Conservation (phyloP, 805 yeast species). For the Ogataea angusta region DNA sequence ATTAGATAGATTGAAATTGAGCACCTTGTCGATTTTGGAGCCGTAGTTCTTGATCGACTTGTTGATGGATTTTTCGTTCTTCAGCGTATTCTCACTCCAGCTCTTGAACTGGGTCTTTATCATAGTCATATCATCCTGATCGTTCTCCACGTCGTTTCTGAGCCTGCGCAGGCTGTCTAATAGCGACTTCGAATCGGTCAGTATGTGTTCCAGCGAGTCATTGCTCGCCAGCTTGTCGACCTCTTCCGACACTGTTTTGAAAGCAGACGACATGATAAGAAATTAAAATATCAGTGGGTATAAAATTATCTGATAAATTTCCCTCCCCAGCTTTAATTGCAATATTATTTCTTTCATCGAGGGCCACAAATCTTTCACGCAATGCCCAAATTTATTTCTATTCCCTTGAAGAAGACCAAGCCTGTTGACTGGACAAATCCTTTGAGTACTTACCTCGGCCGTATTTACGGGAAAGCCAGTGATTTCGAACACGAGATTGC, state of each 20-base stretch:
- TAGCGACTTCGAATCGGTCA: slow-evolving; percentile 29
- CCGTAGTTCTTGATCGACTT: slow-evolving; percentile 26
- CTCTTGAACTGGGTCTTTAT: slow-evolving; percentile 14
- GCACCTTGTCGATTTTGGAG: slow-evolving; percentile 27
- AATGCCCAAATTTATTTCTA: slow-evolving; percentile 25
- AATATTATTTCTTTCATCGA: not conserved
- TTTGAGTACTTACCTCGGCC: slow-evolving; percentile 51
- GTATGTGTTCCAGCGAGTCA: slow-evolving; percentile 30
- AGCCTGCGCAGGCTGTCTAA: slow-evolving; percentile 25
- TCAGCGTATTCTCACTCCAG: slow-evolving; percentile 30
- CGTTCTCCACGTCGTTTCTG: slow-evolving; percentile 21
- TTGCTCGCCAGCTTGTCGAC: slow-evolving; percentile 27
- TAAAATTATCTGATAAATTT: not conserved
- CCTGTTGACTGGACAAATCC: slow-evolving; percentile 66
- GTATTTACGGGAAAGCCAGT: slow-evolving; percentile 59
- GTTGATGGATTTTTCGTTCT: slow-evolving; percentile 29
- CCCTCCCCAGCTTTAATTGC: not conserved
- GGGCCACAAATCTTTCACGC: not conserved
- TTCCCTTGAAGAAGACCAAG: slow-evolving; percentile 45
- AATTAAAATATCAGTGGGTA: not conserved
- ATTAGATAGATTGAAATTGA: slow-evolving; percentile 23
- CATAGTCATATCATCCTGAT: slow-evolving; percentile 11
- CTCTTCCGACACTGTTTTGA: slow-evolving; percentile 31
- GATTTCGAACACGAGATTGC: slow-evolving; percentile 57
- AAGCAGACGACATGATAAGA: slow-evolving; percentile 14